These are phyloP conservation scores for Cytospora paraplurivora DNA, from an alignment of 2,329 filamentous ascomycete species.

Conservation along the genomic window DNA sequence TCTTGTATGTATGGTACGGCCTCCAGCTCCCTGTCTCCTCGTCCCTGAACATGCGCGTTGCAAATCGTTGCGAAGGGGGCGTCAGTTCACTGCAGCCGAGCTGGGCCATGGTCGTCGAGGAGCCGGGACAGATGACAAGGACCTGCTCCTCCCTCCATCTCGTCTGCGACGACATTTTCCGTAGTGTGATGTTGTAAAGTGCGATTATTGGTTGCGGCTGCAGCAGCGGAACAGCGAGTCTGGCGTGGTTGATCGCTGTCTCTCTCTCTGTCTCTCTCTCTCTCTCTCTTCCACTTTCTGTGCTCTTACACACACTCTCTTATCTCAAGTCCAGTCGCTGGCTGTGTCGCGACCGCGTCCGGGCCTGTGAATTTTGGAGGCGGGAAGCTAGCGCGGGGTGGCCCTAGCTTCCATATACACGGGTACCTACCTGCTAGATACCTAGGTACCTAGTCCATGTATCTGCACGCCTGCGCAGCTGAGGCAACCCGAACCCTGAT, in stretches of 20 bases:
- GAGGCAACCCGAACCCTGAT: constrained; percentile 11
- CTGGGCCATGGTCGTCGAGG: constrained; percentile 87
- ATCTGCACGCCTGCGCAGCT: no score
- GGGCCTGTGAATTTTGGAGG: constrained; percentile 22
- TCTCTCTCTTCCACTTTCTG: no score
- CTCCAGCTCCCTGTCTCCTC: constrained; percentile 73
- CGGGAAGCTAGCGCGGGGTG: neutral
- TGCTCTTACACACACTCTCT: neutral
- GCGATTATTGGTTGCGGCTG: neutral
- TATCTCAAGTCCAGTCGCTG: neutral
- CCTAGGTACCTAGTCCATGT: neutral
- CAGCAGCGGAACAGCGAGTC: neutral
- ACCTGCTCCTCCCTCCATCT: constrained; percentile 68
- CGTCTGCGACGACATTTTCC: constrained; percentile 55
- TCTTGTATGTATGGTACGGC: constrained; percentile 76
- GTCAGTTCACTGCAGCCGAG: constrained; percentile 89
- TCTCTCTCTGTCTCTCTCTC: no score
- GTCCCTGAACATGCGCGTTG: constrained; percentile 94
- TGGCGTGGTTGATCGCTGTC: neutral
- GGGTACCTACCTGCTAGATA: neutral
- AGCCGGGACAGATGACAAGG: constrained; percentile 77
- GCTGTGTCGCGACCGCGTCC: constrained; percentile 25
- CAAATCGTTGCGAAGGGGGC: constrained; percentile 80
- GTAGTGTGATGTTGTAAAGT: neutral
- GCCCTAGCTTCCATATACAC: constrained; percentile 6